phyloP scores from a whole-genome alignment of 192 early-diverging fungal genomes.

The Coemansia sp. region DNA sequence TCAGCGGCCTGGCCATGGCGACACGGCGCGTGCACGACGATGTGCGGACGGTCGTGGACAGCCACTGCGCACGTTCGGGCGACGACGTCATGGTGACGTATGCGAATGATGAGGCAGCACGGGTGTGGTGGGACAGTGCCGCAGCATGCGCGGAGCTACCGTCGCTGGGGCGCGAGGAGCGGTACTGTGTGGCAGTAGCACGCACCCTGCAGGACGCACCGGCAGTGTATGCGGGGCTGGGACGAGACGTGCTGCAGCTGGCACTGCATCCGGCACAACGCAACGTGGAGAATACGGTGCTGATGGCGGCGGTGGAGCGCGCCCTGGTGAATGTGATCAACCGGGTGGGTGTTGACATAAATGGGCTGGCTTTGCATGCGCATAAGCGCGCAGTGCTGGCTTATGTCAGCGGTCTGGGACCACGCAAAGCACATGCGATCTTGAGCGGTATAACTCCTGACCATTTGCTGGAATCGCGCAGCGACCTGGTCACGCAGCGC shows the following conservation, averaged over 20 bases:
- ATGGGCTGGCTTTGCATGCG: slow-evolving; percentile 63
- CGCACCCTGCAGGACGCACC: slow-evolving; percentile 82
- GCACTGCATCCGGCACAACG: slow-evolving; percentile 74
- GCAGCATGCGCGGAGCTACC: slow-evolving; percentile 70
- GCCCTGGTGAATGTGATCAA: slow-evolving; percentile 87
- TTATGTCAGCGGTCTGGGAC: slow-evolving; percentile 90
- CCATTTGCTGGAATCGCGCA: slow-evolving; percentile 59
- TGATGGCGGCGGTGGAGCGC: slow-evolving; percentile 71
- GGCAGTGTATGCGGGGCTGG: slow-evolving; percentile 75
- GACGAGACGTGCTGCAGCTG: slow-evolving; percentile 60
- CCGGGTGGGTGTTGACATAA: slow-evolving; percentile 85
- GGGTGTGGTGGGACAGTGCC: slow-evolving; percentile 78
- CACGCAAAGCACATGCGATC: slow-evolving; percentile 83
- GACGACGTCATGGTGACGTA: slow-evolving; percentile 65
- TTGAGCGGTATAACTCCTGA: slow-evolving; percentile 45
- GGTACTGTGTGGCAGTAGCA: slow-evolving; percentile 85
- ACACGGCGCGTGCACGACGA: slow-evolving; percentile 74
- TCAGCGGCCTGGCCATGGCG: slow-evolving; percentile 73
- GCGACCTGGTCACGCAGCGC: slow-evolving; percentile 65
- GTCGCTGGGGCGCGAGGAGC: slow-evolving; percentile 62
- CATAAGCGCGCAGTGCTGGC: slow-evolving; percentile 74
- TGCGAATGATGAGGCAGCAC: slow-evolving; percentile 85
- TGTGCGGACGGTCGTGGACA: slow-evolving; percentile 57
- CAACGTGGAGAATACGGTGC: slow-evolving; percentile 64
- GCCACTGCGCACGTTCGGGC: slow-evolving; percentile 46